These are phyloP conservation scores for Globisporangium canariense DNA, from an alignment of 352 stramenopile species.

Conservation along the genomic window DNA sequence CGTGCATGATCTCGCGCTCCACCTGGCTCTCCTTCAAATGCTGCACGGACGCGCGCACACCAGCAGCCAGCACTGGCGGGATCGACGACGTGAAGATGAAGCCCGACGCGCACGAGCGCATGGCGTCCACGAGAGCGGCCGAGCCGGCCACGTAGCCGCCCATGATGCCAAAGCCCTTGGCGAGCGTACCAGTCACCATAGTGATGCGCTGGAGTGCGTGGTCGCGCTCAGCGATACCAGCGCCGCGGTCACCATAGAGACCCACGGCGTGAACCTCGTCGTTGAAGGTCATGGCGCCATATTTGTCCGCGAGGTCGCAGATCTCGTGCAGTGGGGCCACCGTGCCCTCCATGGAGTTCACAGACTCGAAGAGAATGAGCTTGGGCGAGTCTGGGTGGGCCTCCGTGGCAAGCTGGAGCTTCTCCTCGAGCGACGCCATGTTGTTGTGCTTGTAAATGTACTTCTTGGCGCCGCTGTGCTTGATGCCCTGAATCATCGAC, in stretches of 20 bases:
- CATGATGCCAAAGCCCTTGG: conserved; percentile 90
- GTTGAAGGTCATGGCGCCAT: conserved; percentile 90
- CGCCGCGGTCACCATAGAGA: conserved; percentile 84
- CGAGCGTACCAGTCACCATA: conserved; percentile 89
- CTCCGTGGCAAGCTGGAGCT: conserved; percentile 48
- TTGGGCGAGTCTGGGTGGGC: conserved; percentile 73
- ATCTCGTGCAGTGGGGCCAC: conserved; percentile 85
- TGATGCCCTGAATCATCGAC: conserved; percentile 86
- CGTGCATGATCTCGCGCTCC: conserved; percentile 82
- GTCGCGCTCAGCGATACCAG: conserved; percentile 83
- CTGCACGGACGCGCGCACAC: conserved; percentile 70
- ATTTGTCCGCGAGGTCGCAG: conserved; percentile 86
- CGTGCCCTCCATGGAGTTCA: conserved; percentile 88
- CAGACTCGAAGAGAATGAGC: conserved; percentile 84
- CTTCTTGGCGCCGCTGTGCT: conserved; percentile 73
- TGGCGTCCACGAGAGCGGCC: conserved; percentile 79
- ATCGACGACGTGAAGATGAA: conserved; percentile 93
- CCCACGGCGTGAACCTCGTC: conserved; percentile 90
- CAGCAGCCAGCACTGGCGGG: conserved; percentile 81
- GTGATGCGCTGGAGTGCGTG: conserved; percentile 84
- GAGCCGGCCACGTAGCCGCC: conserved; percentile 89
- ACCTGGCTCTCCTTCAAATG: conserved; percentile 84
- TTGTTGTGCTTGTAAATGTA: conserved; percentile 88
- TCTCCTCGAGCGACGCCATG: conserved; percentile 71
- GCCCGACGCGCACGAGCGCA: conserved; percentile 81